Evolutionary conservation across 768 basidiomycete species (phyloP).

Genomic region (Asterophora lycoperdoides): DNA sequence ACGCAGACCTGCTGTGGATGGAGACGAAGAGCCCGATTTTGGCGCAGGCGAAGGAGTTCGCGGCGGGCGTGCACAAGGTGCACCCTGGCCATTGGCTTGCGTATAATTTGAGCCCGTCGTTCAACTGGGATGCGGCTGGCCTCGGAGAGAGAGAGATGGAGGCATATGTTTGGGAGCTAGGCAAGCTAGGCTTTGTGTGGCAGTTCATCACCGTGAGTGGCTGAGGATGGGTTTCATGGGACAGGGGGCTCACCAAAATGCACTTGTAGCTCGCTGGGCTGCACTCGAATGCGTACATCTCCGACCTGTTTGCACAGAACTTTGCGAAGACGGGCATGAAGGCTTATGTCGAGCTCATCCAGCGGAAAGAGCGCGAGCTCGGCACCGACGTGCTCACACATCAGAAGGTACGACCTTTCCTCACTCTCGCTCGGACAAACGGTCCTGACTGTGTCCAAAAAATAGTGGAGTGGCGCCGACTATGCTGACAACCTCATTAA

Average conservation of each 20-base stretch:
- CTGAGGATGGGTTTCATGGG: not conserved
- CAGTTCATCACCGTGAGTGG: constrained; percentile 91
- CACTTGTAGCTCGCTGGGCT: constrained; percentile 79
- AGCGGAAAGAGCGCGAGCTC: constrained; percentile 87
- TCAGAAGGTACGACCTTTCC: constrained; percentile 67
- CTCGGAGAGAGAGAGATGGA: constrained; percentile 83
- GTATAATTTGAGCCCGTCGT: constrained; percentile 92
- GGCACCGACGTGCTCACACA: constrained; percentile 97
- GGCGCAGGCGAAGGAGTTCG: constrained; percentile 88
- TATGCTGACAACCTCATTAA: constrained; percentile 89
- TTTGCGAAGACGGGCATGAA: constrained; percentile 98
- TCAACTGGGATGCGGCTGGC: constrained; percentile 94
- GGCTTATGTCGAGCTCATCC: constrained; percentile 94
- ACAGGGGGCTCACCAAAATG: constrained; percentile 7
- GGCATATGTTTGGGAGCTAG: constrained; percentile 86
- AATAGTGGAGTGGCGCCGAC: constrained; percentile 91
- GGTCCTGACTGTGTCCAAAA: constrained; percentile 10
- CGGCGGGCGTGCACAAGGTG: constrained; percentile 76
- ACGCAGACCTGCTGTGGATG: constrained; percentile 93
- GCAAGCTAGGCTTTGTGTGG: constrained; percentile 96
- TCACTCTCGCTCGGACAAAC: not conserved
- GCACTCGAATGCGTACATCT: constrained; percentile 97
- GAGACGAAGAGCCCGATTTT: constrained; percentile 95
- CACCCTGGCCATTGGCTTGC: constrained; percentile 93
- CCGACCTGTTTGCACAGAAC: constrained; percentile 83